phyloP scores from a whole-genome alignment of 441 rosid species.

The Corymbia citriodora region DNA sequence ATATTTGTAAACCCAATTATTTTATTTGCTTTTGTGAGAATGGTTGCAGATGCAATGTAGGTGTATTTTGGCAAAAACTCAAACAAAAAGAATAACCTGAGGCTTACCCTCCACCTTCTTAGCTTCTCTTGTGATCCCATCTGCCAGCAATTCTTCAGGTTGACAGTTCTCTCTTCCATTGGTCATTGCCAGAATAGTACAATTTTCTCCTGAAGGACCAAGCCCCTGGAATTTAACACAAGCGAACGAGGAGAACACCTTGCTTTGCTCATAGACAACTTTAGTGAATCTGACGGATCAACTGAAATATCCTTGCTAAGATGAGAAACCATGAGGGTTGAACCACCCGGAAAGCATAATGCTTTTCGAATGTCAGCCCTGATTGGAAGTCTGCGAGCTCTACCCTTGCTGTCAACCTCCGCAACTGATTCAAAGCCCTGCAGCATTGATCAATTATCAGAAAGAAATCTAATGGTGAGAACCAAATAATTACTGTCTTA shows the following conservation, averaged over 20 bases:
- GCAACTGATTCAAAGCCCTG: slow-evolving; percentile 69
- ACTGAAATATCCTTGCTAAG: slow-evolving; percentile 28
- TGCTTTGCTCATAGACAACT: slow-evolving; percentile 16
- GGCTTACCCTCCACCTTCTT: slow-evolving; percentile 25
- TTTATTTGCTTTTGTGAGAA: neutral
- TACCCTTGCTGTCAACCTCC: slow-evolving; percentile 66
- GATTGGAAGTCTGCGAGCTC: slow-evolving; percentile 56
- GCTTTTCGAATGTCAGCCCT: slow-evolving; percentile 63
- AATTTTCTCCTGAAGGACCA: slow-evolving; percentile 2
- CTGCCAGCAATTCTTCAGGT: slow-evolving; percentile 14
- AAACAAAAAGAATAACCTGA: neutral
- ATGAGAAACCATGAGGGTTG: slow-evolving; percentile 83
- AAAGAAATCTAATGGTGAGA: neutral
- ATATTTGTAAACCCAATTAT: neutral
- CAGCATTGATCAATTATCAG: neutral
- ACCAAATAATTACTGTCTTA: neutral
- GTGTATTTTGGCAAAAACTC: neutral
- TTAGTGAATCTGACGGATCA: slow-evolving; percentile 17
- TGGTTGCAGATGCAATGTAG: neutral
- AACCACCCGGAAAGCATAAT: slow-evolving; percentile 81
- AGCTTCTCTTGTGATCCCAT: slow-evolving; percentile 26
- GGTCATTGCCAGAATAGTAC: neutral
- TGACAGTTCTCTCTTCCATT: slow-evolving; percentile 3
- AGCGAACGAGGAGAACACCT: slow-evolving; percentile 19
- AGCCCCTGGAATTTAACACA: slow-evolving; percentile 11